Conservation (phyloP, 345 rosid genomes). For the Eucalyptus camaldulensis region DNA sequence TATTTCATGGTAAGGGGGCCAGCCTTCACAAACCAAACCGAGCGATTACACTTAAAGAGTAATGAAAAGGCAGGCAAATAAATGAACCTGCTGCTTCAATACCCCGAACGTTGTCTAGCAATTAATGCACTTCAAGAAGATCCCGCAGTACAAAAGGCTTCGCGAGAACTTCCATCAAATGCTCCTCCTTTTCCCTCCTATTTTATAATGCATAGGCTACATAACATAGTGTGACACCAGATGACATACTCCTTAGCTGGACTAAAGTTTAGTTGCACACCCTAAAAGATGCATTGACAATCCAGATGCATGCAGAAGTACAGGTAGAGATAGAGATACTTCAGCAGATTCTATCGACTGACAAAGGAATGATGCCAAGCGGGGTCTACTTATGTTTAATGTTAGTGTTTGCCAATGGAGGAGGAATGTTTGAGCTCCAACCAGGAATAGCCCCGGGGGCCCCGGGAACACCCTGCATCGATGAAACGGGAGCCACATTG, state of each 20-base stretch:
- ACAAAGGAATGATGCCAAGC: not conserved
- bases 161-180: not conserved
- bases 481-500: not conserved
- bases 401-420: not conserved
- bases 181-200: not conserved
- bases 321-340: not conserved
- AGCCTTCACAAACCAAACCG: not conserved
- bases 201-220: not conserved
- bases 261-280: not conserved
- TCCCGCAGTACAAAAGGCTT: not conserved
- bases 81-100: not conserved
- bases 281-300: not conserved
- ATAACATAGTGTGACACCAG: not conserved
- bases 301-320: not conserved
- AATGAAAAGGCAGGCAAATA: not conserved
- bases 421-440: constrained; percentile 5
- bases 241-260: not conserved
- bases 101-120: not conserved
- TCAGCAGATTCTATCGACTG: not conserved
- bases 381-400: not conserved
- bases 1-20: not conserved
- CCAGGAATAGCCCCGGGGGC: not conserved
- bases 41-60: not conserved
- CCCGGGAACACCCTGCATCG: not conserved
- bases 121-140: not conserved